Percentiles rank a stretch among this genome's conserved stretches.
These are phyloP conservation scores for Balakata baccata DNA, from an alignment of 345 rosid species.

Conservation along the genomic window DNA sequence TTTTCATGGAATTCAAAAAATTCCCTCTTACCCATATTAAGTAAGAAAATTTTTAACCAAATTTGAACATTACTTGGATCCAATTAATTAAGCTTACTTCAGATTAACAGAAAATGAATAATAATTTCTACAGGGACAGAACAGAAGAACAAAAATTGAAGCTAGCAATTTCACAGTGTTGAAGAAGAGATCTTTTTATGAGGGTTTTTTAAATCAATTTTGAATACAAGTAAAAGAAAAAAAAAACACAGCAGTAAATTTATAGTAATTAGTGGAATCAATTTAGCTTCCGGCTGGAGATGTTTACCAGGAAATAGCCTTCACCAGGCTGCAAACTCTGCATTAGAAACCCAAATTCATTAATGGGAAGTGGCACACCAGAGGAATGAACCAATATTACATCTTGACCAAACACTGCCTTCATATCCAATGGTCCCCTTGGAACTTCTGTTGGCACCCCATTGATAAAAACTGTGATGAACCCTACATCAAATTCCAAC, in stretches of 20 bases:
- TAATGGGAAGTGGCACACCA: constrained; percentile 65
- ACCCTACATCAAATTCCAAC: constrained; percentile 36
- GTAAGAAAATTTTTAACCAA: constrained; percentile 11
- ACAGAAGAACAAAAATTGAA: neutral
- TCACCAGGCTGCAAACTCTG: constrained; percentile 86
- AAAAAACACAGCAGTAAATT: neutral
- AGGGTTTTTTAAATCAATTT: too few relatives aligned
- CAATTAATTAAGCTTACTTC: neutral
- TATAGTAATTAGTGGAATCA: neutral
- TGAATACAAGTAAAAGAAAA: too few relatives aligned
- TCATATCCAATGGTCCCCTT: constrained; percentile 73
- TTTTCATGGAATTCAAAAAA: constrained; percentile 39
- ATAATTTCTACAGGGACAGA: too few relatives aligned
- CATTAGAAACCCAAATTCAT: constrained; percentile 70
- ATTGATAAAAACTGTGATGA: constrained; percentile 73
- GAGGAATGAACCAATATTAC: constrained; percentile 67
- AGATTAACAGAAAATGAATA: neutral
- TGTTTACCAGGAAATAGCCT: constrained; percentile 88
- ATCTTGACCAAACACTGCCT: constrained; percentile 72
- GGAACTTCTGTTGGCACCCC: constrained; percentile 79
- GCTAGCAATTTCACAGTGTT: neutral
- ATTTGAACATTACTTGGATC: constrained; percentile 1
- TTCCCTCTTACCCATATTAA: constrained; percentile 27
- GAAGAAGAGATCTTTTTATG: neutral
- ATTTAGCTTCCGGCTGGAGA: neutral